These are phyloP conservation scores for Alternaria solani DNA, from an alignment of 2,329 filamentous ascomycete species.

Conservation along the genomic window DNA sequence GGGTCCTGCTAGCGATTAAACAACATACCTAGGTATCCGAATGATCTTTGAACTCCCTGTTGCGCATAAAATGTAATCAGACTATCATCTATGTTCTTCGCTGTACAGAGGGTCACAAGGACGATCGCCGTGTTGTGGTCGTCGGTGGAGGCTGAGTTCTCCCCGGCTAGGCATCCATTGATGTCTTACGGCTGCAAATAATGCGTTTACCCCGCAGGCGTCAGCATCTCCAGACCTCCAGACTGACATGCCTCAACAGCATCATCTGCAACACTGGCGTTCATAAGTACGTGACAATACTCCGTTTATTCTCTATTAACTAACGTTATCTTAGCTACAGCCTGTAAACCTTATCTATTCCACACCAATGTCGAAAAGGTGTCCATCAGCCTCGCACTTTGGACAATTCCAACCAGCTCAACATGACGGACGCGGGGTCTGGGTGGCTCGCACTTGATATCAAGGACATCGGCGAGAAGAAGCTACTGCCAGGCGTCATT, in stretches of 20 bases:
- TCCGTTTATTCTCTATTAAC: background rate
- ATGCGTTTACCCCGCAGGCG: background rate
- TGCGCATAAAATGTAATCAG: no score
- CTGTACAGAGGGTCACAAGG: no score
- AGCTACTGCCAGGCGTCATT: background rate
- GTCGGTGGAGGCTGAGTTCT: no score
- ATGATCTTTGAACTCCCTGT: no score
- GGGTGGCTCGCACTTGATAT: background rate
- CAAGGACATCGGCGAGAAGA: background rate
- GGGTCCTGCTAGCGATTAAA: background rate
- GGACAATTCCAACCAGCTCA: background rate
- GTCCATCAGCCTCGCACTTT: background rate
- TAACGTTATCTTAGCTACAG: background rate
- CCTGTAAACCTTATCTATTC: background rate
- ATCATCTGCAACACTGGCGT: background rate
- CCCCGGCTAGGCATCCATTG: background rate
- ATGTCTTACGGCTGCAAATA: background rate
- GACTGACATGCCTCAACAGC: background rate
- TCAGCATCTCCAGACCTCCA: background rate
- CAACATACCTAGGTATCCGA: no score
- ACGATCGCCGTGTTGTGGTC: no score
- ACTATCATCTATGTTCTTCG: no score
- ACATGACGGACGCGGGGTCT: background rate
- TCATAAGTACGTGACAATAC: background rate
- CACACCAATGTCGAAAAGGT: background rate